phyloP scores from a whole-genome alignment of 75 land plant genomes.

The Cryptomeria japonica region DNA sequence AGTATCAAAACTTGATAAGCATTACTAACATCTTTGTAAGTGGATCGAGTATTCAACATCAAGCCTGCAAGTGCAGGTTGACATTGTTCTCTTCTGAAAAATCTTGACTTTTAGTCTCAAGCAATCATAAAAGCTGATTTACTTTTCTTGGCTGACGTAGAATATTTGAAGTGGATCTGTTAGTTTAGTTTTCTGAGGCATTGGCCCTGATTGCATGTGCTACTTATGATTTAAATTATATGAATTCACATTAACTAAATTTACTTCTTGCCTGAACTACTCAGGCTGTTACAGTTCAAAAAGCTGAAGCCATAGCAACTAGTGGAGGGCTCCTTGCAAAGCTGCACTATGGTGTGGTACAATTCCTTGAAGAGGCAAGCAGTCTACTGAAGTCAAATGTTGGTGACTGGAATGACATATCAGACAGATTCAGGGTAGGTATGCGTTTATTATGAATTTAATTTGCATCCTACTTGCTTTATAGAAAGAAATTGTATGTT shows the following conservation, averaged over 20 bases:
- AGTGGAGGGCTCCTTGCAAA: slow-evolving; percentile 59
- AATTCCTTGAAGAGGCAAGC: slow-evolving; percentile 58
- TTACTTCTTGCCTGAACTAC: background rate
- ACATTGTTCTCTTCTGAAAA: too few relatives aligned
- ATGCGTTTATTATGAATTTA: background rate
- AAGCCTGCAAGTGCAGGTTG: background rate
- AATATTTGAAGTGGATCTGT: background rate
- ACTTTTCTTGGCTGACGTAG: background rate
- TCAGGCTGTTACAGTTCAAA: slow-evolving; percentile 67
- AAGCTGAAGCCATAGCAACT: slow-evolving; percentile 66
- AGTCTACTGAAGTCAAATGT: slow-evolving; percentile 20
- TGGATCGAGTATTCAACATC: background rate
- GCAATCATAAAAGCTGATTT: background rate
- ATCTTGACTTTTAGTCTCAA: too few relatives aligned
- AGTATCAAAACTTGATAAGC: too few relatives aligned
- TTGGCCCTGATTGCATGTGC: background rate
- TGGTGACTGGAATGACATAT: slow-evolving; percentile 51
- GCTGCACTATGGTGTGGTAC: slow-evolving; percentile 68
- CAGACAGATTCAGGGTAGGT: slow-evolving; percentile 59
- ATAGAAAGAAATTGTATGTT: background rate
- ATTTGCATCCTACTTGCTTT: background rate
- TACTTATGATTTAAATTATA: background rate
- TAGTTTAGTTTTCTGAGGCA: background rate
- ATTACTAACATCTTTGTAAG: background rate
- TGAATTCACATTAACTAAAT: background rate